Percentiles rank a stretch among this genome's conserved stretches.
Evolutionary conservation across 73 alveolate genomes (phyloP).

Genomic region (Paramecium biaurelia): DNA sequence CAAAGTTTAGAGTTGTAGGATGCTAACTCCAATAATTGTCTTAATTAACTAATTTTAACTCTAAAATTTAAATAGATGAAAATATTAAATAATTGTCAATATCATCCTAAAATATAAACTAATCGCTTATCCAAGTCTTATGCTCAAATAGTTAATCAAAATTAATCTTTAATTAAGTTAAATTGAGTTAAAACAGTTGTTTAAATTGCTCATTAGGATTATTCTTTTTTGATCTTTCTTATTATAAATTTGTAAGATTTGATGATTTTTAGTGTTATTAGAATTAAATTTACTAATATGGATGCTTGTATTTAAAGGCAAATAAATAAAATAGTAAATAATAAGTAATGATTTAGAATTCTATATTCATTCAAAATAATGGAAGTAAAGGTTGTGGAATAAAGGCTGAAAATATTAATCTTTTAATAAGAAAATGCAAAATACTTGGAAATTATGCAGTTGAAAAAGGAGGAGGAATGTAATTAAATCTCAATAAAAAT

Average conservation of each 20-base stretch:
- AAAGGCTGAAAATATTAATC: not conserved
- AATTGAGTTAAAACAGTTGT: not conserved
- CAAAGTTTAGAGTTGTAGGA: not conserved
- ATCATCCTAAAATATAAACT: not conserved
- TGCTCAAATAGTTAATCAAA: not conserved
- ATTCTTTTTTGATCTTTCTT: not conserved
- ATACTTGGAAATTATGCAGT: not conserved
- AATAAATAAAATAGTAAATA: not conserved
- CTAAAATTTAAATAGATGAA: not conserved
- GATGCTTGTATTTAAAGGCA: not conserved
- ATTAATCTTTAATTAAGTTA: not conserved
- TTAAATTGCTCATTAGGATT: not conserved
- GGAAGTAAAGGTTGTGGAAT: not conserved
- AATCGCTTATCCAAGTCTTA: not conserved
- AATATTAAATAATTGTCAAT: not conserved
- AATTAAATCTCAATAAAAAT: not conserved
- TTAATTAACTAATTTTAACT: not conserved
- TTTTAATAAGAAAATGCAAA: not conserved
- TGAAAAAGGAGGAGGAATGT: not conserved
- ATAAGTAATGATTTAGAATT: not conserved
- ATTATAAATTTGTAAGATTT: not conserved
- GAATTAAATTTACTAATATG: not conserved
- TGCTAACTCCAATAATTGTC: not conserved
- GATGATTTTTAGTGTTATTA: not conserved
- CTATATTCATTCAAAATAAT: not conserved